Conservation (phyloP, 148 eudicot genomes). For the Cornus florida region DNA sequence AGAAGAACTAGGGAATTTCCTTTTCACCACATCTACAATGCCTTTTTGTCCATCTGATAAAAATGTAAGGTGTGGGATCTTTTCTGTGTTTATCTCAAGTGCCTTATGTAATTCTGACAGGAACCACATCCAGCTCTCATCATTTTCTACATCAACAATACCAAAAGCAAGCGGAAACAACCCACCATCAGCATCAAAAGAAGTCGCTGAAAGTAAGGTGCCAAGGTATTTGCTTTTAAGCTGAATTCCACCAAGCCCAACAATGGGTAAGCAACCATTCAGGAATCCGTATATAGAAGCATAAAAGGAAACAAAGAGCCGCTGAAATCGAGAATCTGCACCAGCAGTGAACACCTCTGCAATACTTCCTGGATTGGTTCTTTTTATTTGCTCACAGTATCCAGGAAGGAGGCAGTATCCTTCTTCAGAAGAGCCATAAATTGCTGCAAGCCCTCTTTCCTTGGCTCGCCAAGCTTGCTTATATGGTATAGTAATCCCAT, state of each 20-base stretch:
- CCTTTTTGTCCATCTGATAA: constrained; percentile 50
- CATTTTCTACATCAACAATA: constrained; percentile 55
- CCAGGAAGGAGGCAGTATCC: constrained; percentile 59
- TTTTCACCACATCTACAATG: constrained; percentile 35
- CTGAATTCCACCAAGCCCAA: constrained; percentile 52
- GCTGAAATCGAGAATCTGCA: constrained; percentile 50
- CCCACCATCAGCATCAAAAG: constrained; percentile 60
- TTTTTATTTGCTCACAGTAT: constrained; percentile 56
- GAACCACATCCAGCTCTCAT: constrained; percentile 74
- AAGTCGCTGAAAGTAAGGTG: constrained; percentile 57
- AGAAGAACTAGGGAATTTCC: constrained; percentile 42
- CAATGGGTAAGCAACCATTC: constrained; percentile 58
- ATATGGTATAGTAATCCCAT: constrained; percentile 69
- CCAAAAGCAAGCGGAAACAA: constrained; percentile 65
- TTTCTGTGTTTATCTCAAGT: constrained; percentile 46
- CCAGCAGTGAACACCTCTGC: constrained; percentile 54
- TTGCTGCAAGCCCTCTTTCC: constrained; percentile 62
- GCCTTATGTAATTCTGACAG: constrained; percentile 50
- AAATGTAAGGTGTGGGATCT: constrained; percentile 48
- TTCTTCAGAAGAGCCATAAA: constrained; percentile 70
- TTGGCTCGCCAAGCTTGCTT: constrained; percentile 81
- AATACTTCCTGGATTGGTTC: constrained; percentile 50
- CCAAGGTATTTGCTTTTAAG: constrained; percentile 65
- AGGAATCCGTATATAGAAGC: constrained; percentile 59
- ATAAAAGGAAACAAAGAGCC: constrained; percentile 56